Conservation (phyloP, 306 rosid genomes). For the Myrica gale region DNA sequence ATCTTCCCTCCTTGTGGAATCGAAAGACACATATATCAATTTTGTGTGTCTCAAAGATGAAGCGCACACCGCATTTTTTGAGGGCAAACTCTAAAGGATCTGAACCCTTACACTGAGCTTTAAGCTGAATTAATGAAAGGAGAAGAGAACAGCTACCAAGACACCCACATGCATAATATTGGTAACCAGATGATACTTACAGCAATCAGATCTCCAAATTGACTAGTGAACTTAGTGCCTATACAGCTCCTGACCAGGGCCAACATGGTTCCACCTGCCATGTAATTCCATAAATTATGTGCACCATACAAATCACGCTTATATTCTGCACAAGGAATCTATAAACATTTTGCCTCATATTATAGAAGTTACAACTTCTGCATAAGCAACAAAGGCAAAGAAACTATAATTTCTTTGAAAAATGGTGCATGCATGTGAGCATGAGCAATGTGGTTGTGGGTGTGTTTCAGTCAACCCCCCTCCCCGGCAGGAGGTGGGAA, state of each 20-base stretch:
- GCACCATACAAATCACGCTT: conserved; percentile 8
- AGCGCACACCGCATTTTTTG: not conserved
- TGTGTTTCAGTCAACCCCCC: not conserved
- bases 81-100: not conserved
- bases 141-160: conserved; percentile 10
- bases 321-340: not conserved
- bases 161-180: not conserved
- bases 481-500: not conserved
- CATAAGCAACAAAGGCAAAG: too few relatives aligned
- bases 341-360: not conserved
- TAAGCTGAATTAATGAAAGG: not conserved
- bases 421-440: not conserved
- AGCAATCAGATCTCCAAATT: conserved; percentile 94
- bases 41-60: not conserved
- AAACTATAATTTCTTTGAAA: too few relatives aligned
- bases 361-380: not conserved
- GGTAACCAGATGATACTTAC: conserved; percentile 51
- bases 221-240: conserved; percentile 92
- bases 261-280: conserved; percentile 77
- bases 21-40: not conserved
- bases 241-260: conserved; percentile 94
- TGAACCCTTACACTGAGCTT: not conserved
- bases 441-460: too few relatives aligned
- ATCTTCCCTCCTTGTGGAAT: not conserved
- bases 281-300: conserved; percentile 30